Evolutionary conservation across 305 asterid genomes (phyloP).

Genomic region (Fraxinus sp.): DNA sequence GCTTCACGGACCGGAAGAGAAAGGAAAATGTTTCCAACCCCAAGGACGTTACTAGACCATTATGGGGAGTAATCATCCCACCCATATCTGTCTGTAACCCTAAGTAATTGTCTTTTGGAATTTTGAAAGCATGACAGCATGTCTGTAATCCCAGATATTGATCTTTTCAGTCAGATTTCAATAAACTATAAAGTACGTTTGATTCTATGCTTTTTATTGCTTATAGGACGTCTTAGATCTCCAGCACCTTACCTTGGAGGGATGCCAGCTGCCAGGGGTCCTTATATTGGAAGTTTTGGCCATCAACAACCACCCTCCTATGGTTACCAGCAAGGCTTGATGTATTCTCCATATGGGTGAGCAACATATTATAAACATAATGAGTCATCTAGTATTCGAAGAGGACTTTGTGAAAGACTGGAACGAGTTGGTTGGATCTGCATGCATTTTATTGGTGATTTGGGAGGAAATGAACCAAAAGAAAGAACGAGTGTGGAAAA

Average conservation of each 20-base stretch:
- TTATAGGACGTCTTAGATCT: conserved; percentile 37
- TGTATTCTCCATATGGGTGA: conserved; percentile 93
- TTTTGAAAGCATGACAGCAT: not conserved
- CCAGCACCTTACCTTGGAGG: conserved; percentile 78
- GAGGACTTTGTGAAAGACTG: not conserved
- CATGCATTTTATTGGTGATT: not conserved
- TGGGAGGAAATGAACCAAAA: not conserved
- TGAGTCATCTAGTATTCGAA: not conserved
- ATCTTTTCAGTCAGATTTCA: not conserved
- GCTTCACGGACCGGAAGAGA: not conserved
- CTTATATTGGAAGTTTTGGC: conserved; percentile 71
- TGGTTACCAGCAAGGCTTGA: conserved; percentile 81
- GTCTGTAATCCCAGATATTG: not conserved
- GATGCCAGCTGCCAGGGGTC: conserved; percentile 71
- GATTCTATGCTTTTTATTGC: not conserved
- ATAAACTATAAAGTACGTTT: not conserved
- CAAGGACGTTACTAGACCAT: not conserved
- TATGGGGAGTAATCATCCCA: not conserved
- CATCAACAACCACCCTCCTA: conserved; percentile 80
- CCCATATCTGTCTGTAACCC: not conserved
- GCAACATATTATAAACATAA: conserved; percentile 15
- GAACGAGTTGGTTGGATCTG: not conserved
- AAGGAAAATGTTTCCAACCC: not conserved
- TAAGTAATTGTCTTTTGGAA: not conserved
- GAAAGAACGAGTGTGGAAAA: not conserved